A percentile compares a stretch with the other conserved stretches of the same genome.
These are phyloP conservation scores for Vanderwaltozyma yarrowii DNA, from an alignment of 805 yeast genomes.

Conservation along the genomic window DNA sequence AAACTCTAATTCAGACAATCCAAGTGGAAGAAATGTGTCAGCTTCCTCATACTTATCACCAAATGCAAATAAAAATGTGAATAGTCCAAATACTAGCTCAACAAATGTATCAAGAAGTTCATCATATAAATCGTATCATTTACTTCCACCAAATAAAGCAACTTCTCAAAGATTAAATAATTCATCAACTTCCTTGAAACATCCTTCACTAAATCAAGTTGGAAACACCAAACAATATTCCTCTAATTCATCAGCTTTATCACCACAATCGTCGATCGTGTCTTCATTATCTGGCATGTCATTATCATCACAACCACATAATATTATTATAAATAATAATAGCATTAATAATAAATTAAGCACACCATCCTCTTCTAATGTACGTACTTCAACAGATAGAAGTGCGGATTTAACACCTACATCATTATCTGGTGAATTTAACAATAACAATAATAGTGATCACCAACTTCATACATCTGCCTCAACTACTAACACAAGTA, in stretches of 20 bases:
- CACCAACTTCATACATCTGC: not conserved
- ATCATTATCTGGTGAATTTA: too few relatives aligned
- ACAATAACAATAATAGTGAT: too few relatives aligned
- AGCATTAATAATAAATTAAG: not conserved
- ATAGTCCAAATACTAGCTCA: not conserved
- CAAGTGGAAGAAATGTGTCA: not conserved
- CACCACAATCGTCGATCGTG: not conserved
- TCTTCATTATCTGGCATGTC: conserved; percentile 1
- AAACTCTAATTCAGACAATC: not conserved
- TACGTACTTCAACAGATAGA: not conserved
- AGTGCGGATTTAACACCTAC: not conserved
- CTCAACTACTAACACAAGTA: not conserved
- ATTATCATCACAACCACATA: not conserved
- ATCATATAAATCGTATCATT: not conserved
- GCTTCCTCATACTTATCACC: not conserved
- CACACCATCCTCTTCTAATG: not conserved
- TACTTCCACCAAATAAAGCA: too few relatives aligned
- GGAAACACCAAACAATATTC: not conserved
- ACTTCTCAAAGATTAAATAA: not conserved
- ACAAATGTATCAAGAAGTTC: not conserved
- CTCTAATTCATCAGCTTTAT: not conserved
- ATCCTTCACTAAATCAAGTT: not conserved
- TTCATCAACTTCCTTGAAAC: not conserved
- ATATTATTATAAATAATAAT: not conserved
- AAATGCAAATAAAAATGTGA: too few relatives aligned